phyloP scores from a whole-genome alignment of 2,329 filamentous ascomycete genomes.

The Pochonia chlamydosporia region DNA sequence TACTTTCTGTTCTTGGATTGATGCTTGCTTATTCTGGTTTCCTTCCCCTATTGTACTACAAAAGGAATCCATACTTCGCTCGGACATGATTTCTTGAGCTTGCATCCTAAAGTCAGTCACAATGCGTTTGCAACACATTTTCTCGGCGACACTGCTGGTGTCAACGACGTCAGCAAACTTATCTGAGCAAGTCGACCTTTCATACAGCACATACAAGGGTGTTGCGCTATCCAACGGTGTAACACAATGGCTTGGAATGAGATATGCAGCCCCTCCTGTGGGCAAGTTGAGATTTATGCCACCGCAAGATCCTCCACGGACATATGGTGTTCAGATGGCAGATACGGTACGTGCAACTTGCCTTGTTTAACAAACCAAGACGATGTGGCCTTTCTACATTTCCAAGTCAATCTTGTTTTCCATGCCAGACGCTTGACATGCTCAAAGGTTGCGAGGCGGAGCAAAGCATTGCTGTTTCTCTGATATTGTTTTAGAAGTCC shows the following conservation, averaged over 20 bases:
- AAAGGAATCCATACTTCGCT: too few relatives aligned
- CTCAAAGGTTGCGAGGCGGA: not conserved
- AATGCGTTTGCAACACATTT: not conserved
- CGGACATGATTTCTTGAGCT: too few relatives aligned
- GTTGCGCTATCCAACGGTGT: slow-evolving; percentile 48
- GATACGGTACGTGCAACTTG: slow-evolving; percentile 36
- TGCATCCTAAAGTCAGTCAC: too few relatives aligned
- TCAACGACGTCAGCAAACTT: not conserved
- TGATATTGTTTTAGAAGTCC: too few relatives aligned
- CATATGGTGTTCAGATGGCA: slow-evolving; percentile 44
- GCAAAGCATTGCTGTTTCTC: not conserved
- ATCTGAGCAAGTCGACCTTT: slow-evolving; percentile 46
- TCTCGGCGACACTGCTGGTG: not conserved
- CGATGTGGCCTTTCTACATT: too few relatives aligned
- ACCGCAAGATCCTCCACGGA: slow-evolving; percentile 53
- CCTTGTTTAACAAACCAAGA: not conserved
- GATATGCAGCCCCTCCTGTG: slow-evolving; percentile 65
- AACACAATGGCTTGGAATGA: slow-evolving; percentile 68
- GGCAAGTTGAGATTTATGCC: slow-evolving; percentile 61
- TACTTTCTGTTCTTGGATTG: too few relatives aligned
- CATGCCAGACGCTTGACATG: too few relatives aligned
- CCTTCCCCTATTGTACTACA: too few relatives aligned
- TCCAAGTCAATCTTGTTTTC: too few relatives aligned
- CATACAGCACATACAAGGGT: slow-evolving; percentile 63
- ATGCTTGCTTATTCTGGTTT: too few relatives aligned